phyloP scores from a whole-genome alignment of 768 basidiomycete species.

The Suillus americanus region DNA sequence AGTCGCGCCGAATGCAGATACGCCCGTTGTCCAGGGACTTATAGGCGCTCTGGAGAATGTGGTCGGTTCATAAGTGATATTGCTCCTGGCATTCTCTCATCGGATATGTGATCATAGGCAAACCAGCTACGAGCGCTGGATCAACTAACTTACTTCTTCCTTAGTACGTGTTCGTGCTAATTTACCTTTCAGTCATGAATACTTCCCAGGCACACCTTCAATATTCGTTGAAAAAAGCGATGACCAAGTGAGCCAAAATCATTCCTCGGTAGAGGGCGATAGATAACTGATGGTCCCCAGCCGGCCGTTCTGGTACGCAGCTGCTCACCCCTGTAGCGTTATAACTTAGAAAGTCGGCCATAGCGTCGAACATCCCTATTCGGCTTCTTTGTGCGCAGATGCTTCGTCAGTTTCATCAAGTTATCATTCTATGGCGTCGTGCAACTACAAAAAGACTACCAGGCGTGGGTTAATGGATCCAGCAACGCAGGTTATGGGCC shows the following conservation, averaged over 20 bases:
- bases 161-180: slow-evolving; percentile 22
- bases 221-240: slow-evolving; percentile 61
- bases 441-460: slow-evolving; percentile 65
- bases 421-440: slow-evolving; percentile 73
- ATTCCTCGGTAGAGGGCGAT: neutral
- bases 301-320: slow-evolving; percentile 26
- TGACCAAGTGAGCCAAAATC: slow-evolving; percentile 43
- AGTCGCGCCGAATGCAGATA: slow-evolving; percentile 44
- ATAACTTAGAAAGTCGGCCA: neutral
- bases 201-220: slow-evolving; percentile 46
- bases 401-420: slow-evolving; percentile 72
- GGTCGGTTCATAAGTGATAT: slow-evolving; percentile 21
- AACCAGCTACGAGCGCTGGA: slow-evolving; percentile 52
- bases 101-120: slow-evolving; percentile 34
- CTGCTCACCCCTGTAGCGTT: neutral
- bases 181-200: slow-evolving; percentile 3
- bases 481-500: slow-evolving; percentile 46
- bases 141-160: slow-evolving; percentile 63
- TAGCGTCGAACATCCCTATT: slow-evolving; percentile 77
- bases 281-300: slow-evolving; percentile 11
- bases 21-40: slow-evolving; percentile 42
- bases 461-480: slow-evolving; percentile 58
- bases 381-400: slow-evolving; percentile 79
- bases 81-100: neutral
- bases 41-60: slow-evolving; percentile 45